A percentile compares a stretch with the other conserved stretches of the same genome.
Evolutionary conservation across 129 eudicot genomes (phyloP).

Genomic region (Escallonia rubra): DNA sequence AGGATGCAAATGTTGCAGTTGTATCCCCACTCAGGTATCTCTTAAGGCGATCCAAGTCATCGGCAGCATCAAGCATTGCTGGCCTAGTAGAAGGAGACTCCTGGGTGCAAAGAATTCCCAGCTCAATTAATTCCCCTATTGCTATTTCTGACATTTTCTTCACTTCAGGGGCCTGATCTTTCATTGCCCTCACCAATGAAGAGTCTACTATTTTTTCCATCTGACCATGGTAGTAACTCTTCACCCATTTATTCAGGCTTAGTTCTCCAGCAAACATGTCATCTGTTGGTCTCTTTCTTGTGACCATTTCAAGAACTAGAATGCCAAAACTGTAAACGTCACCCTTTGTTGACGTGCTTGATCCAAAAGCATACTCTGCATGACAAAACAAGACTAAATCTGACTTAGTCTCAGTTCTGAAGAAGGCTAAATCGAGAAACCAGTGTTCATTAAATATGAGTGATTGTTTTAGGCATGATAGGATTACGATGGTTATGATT

Average conservation of each 20-base stretch:
- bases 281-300: constrained; percentile 55
- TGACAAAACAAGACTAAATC: neutral
- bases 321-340: constrained; percentile 61
- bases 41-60: constrained; percentile 56
- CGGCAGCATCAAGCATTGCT: constrained; percentile 54
- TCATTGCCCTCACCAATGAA: constrained; percentile 32
- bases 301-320: constrained; percentile 55
- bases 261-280: constrained; percentile 42
- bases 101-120: constrained; percentile 55
- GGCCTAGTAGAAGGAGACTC: constrained; percentile 41
- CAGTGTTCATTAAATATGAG: neutral
- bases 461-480: neutral
- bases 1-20: constrained; percentile 57
- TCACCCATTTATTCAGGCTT: constrained; percentile 38
- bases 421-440: neutral
- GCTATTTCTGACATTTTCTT: constrained; percentile 49
- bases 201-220: constrained; percentile 42
- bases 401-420: neutral
- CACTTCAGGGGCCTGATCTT: constrained; percentile 37
- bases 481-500: neutral
- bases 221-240: constrained; percentile 23
- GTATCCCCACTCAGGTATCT: constrained; percentile 49
- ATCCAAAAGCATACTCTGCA: constrained; percentile 55
- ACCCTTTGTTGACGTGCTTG: constrained; percentile 44
- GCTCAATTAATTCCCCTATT: constrained; percentile 40